Base-by-base conservation (phyloP, 2,329 filamentous ascomycete species). In the Claviceps sp. region DNA sequence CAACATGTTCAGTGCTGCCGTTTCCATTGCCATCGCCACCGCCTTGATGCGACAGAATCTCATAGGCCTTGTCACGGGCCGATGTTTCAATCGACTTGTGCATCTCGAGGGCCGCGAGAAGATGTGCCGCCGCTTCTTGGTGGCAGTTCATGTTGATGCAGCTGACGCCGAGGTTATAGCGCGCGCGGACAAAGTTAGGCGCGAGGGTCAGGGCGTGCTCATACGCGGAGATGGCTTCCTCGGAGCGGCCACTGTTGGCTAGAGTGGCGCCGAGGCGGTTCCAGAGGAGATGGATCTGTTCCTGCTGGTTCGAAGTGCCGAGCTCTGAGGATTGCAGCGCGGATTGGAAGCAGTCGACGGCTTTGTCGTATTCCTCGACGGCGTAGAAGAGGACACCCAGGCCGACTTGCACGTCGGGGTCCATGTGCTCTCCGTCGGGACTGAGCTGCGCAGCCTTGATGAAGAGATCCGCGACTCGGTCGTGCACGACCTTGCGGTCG, bases 121-220 rank as follows among this genome's bases (percentile, higher is more conserved):
- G 79, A 70, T 98, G 93, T 55, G 88, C 85, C 2, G 93, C 93
- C 0, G 93, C 93, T 70, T 97, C 88, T 16, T 87, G 85, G 66
- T 89, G 90, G 69, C 91, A 96, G 51, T 90, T 90, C 60, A 97
- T 95, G 70, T 97, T 97, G 68, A 98, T 97, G 68, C 93, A 97
- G 54, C 82, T 88, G 9, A 97, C 93, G 46, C 93, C 93, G 1
- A 98, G 80, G 69, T 98, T 98, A 73, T 98, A 98, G 45, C 93
- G 80, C 2, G 93, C 93, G 54, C 93, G 86, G 18, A 98, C 94
- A 65, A 98, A 98, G 72, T 98, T 98, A 51, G 91, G 88, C 52
- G 90, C 86, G 55, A 96, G 79, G 44, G 83, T 85, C 8, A 98
- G 79, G 0, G 93, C 93, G 64, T 91, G 88, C 62, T 94, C 89